Base-by-base conservation (phyloP, 164 flowering plant species). In the Santalum album region DNA sequence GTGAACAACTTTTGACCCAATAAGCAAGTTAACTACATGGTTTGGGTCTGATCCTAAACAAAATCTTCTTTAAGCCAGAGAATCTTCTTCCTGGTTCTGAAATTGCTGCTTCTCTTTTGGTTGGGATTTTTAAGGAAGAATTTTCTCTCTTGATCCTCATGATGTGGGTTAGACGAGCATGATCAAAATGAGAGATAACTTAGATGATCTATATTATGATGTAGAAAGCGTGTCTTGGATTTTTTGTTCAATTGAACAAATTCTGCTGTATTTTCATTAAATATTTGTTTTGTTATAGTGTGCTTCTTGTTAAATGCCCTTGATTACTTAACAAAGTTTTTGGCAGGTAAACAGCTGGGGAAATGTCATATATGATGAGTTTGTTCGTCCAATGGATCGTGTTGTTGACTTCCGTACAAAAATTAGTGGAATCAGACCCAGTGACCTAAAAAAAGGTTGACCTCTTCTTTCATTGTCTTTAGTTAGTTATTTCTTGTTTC, bases 261-360 rank as follows among this genome's bases (percentile, higher is more conserved):
- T 1, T 49, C 21, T 18, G 12, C 19, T 29, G 7, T 16, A 29
- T 12, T 12, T 25, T 9, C 15, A 16, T 15, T 25, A 14, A 3
- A 3, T 48, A 26, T 51, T 40, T 15, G 15, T 12, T 51, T 53
- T 54, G 23, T 19, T 19, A 40, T 49, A 49, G n/a, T 27, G 14
- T 25, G 1, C 2, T 18, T 2, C 14, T 16, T 23, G 19, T 29
- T n/a, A 45, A 24, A 17, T 27, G 1, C 25, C 32, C 44, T 49
- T 54, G 48, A 44, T 61, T 54, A 42, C 60, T 54, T 5, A 21
- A 47, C 17, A 20, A 16, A 48, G 29, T 58, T 58, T 32, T 16
- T 72, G 68, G 51, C 84, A 91, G 96, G 92, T 88, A 53, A 91
- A 88, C 61, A 75, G 73, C 56, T 82, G 83, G 95, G 98, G 98